These are phyloP conservation scores for Sugiyamaella grinbergsii DNA, from an alignment of 1,139 yeast species.

Conservation along the genomic window DNA sequence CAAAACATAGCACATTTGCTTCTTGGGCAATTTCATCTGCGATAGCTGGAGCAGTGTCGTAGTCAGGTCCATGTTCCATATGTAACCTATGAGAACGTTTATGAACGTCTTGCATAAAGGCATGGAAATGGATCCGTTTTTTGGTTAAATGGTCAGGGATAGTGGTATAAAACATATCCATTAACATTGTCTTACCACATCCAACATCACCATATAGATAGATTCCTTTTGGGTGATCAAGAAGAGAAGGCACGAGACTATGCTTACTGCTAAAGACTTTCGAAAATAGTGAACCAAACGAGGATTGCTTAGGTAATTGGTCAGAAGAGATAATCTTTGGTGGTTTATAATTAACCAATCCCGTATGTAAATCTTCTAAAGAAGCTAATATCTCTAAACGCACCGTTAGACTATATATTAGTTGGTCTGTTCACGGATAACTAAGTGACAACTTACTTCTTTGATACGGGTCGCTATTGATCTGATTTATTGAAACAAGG, in stretches of 20 bases:
- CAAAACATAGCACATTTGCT: constrained; percentile 84
- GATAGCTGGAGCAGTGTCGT: constrained; percentile 80
- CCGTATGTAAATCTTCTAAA: constrained; percentile 34
- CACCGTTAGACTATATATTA: neutral
- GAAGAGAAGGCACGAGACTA: constrained; percentile 22
- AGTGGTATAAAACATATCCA: constrained; percentile 90
- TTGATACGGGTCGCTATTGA: constrained; percentile 70
- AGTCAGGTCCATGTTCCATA: constrained; percentile 59
- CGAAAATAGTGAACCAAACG: constrained; percentile 21
- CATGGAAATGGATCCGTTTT: constrained; percentile 87
- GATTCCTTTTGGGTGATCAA: constrained; percentile 68
- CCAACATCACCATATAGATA: constrained; percentile 97
- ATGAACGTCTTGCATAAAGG: constrained; percentile 93
- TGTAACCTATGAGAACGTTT: constrained; percentile 81
- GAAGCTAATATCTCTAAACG: constrained; percentile 32
- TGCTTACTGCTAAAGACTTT: constrained; percentile 17
- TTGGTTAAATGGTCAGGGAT: constrained; percentile 77
- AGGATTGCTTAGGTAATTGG: constrained; percentile 12
- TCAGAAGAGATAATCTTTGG: constrained; percentile 23
- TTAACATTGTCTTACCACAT: constrained; percentile 96
- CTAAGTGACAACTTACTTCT: constrained; percentile 39
- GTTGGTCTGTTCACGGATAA: constrained; percentile 18
- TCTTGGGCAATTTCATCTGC: constrained; percentile 81
- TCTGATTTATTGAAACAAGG: constrained; percentile 53
- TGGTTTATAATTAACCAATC: constrained; percentile 32